A percentile compares a stretch with the other conserved stretches of the same genome.
phyloP scores from a whole-genome alignment of 495 filamentous ascomycete genomes.

The Talaromyces thailandensis region DNA sequence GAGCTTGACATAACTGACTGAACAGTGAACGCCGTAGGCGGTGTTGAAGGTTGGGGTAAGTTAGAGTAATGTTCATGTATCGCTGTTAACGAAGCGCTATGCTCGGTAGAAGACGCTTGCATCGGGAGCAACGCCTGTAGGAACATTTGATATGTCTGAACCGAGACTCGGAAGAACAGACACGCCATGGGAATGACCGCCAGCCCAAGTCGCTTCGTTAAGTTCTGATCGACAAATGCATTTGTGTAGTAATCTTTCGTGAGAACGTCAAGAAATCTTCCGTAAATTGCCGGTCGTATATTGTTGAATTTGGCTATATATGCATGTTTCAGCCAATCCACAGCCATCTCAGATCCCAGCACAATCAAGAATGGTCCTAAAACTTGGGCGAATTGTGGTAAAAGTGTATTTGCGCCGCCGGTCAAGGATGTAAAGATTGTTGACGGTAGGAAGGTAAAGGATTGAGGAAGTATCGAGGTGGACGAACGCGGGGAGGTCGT shows the following conservation, averaged over 20 bases:
- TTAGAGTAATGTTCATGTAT: slow-evolving; percentile 43
- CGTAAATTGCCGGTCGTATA: slow-evolving; percentile 79
- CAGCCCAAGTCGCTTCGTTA: slow-evolving; percentile 83
- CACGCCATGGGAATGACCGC: slow-evolving; percentile 88
- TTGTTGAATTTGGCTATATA: slow-evolving; percentile 99
- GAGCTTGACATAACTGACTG: slow-evolving; percentile 27
- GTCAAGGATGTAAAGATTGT: slow-evolving; percentile 35
- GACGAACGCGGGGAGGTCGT: slow-evolving; percentile 39
- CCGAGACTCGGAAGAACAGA: slow-evolving; percentile 87
- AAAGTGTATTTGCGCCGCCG: slow-evolving; percentile 29
- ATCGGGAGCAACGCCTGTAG: slow-evolving; percentile 73
- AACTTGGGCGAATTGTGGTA: slow-evolving; percentile 75
- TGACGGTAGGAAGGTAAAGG: slow-evolving; percentile 77
- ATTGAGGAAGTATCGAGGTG: slow-evolving; percentile 66
- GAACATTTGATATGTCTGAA: slow-evolving; percentile 99
- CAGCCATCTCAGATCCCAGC: slow-evolving; percentile 89
- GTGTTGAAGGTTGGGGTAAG: slow-evolving; percentile 17
- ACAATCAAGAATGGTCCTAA: slow-evolving; percentile 88
- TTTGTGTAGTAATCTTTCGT: slow-evolving; percentile 98
- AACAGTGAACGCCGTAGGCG: slow-evolving; percentile 26
- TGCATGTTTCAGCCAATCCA: slow-evolving; percentile 95
- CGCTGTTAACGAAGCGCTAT: slow-evolving; percentile 53
- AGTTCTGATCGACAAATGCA: slow-evolving; percentile 81
- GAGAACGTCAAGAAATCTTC: slow-evolving; percentile 80
- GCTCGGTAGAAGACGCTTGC: slow-evolving; percentile 61